Conservation (phyloP, 768 basidiomycete genomes). For the Calocera viscosa region DNA sequence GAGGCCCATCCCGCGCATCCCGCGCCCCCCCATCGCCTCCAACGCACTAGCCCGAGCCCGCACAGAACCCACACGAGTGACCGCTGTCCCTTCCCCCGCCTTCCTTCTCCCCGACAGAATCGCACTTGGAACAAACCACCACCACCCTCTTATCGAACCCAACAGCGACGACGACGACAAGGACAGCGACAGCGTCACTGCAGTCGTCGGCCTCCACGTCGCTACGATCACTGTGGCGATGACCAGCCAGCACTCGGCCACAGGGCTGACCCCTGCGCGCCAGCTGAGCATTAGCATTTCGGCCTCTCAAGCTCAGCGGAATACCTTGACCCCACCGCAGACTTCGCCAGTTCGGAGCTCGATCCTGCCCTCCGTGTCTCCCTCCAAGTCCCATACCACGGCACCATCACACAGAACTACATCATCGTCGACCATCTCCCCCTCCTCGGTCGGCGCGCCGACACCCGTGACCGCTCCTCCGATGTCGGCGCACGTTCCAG, state of each 20-base stretch:
- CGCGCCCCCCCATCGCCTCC: not conserved
- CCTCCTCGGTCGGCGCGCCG: not conserved
- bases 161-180: not conserved
- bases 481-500: not conserved
- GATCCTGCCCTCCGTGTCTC: not conserved
- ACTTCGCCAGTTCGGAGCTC: not conserved
- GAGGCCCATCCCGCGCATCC: not conserved
- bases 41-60: not conserved
- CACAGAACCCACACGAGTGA: not conserved
- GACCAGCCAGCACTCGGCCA: not conserved
- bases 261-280: not conserved
- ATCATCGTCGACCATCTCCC: not conserved
- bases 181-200: not conserved
- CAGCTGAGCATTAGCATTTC: not conserved
- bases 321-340: not conserved
- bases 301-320: not conserved
- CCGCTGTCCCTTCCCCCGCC: too few species aligned
- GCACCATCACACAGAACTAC: not conserved
- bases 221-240: not conserved
- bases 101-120: too few species aligned
- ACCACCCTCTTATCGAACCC: not conserved
- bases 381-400: not conserved
- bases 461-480: not conserved
- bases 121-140: not conserved
- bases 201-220: not conserved